Base-by-base conservation (phyloP, 2,329 filamentous ascomycete genomes). In the Neurospora crassa region DNA sequence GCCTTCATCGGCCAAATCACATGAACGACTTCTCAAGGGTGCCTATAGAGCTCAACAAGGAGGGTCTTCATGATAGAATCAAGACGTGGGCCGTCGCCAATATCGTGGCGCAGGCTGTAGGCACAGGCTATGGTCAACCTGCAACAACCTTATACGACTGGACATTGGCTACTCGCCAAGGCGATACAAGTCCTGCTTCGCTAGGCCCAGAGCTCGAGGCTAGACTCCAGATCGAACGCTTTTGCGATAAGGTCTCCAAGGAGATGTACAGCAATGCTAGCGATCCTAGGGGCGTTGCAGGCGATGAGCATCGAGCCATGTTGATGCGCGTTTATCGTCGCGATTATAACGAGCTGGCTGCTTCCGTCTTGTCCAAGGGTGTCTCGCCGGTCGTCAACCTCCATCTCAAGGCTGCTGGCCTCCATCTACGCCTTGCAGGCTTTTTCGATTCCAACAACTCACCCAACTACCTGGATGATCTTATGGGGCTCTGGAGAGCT, bases 41-140 rank as follows among this genome's bases (percentile, higher is more conserved):
- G 40, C 90, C 89, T 1, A 85, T 92, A 41, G 90, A 94, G 75
- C 83, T 95, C 47, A 91, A 92, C 76, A 91, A 91, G 76, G 92
- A 94, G 78, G 92, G 94, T 76, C 87, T 94, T 71, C 88, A 91
- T 75, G 92, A 96, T 77, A 87, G 92, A 45, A 88, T 94, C 63
- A 89, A 89, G 69, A 95, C 92, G 1, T 96, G 92, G 92, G 92
- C 92, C 1, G 91, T 93, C 4, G 93, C 92, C 82, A 96, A 96
- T 78, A 91, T 95, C 74, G 92, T 94, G 42, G 90, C 92, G 29
- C 92, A 95, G 77, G 90, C 89, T 71, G 88, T 94, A 63, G 92
- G 91, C n/a, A 95, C 92, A 4, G 92, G 92, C 24, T 93, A 94
- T 76, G 92, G 92, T 6, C 92, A 94, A 78, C 92, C 92, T 8